phyloP scores from a whole-genome alignment of 2,329 filamentous ascomycete genomes.

The Zarea fungicola region DNA sequence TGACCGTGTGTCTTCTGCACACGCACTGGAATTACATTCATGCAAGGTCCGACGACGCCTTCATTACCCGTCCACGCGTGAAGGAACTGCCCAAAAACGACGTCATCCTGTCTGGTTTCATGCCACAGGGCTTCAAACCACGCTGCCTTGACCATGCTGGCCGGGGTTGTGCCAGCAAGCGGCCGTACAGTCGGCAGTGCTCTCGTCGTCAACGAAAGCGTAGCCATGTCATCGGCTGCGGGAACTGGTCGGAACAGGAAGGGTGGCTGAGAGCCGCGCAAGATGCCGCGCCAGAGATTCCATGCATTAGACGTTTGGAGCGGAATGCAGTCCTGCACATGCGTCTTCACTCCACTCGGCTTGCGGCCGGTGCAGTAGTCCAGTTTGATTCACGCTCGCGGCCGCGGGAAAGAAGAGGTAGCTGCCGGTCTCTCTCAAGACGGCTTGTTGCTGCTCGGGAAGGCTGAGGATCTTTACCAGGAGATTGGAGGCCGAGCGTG shows the following conservation, averaged over 20 bases:
- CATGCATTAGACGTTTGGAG: background rate
- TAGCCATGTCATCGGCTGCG: background rate
- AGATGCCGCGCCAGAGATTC: background rate
- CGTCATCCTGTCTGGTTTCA: background rate
- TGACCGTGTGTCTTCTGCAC: background rate
- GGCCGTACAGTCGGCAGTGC: background rate
- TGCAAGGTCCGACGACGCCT: slow-evolving; percentile 2
- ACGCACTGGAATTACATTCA: slow-evolving; percentile 5
- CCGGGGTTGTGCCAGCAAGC: background rate
- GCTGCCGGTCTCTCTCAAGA: background rate
- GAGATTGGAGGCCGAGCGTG: slow-evolving; percentile 1
- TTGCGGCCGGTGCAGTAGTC: background rate
- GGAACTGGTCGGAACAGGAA: background rate
- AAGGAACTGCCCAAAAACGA: slow-evolving; percentile 3
- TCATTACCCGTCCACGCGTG: slow-evolving; percentile 4
- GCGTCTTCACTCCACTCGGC: background rate
- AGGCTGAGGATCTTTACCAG: background rate
- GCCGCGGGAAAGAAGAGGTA: slow-evolving; percentile 1
- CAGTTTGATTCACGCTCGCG: background rate
- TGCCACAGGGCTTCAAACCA: background rate
- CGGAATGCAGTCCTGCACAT: background rate
- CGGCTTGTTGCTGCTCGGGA: background rate
- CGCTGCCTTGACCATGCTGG: slow-evolving; percentile 5
- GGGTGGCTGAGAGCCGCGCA: background rate
- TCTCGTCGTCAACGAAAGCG: background rate